phyloP scores from a whole-genome alignment of 371 early-diverging fungal genomes.

The Lichtheimia corymbifera region DNA sequence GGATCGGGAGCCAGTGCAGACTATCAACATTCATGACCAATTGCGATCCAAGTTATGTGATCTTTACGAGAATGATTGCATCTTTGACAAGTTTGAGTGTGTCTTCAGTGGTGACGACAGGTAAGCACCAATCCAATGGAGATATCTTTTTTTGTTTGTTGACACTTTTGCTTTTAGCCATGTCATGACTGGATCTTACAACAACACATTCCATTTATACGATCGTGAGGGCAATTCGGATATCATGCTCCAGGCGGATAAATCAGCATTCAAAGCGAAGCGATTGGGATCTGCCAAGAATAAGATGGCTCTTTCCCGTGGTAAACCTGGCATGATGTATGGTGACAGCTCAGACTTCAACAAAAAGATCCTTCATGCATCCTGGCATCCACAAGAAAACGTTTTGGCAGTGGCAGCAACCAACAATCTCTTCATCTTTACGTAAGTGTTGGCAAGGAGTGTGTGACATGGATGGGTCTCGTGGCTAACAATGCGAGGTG shows the following conservation, averaged over 20 bases:
- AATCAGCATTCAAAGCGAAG: slow-evolving; percentile 93
- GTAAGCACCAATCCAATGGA: slow-evolving; percentile 8
- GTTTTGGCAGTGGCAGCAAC: slow-evolving; percentile 96
- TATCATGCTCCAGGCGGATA: slow-evolving; percentile 92
- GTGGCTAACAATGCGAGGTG: neutral
- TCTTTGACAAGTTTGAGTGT: slow-evolving; percentile 98
- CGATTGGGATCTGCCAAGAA: slow-evolving; percentile 65
- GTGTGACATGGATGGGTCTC: neutral
- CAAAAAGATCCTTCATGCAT: slow-evolving; percentile 96
- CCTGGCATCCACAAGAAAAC: slow-evolving; percentile 97
- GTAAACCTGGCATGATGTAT: slow-evolving; percentile 36
- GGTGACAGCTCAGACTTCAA: slow-evolving; percentile 83
- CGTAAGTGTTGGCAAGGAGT: slow-evolving; percentile 42
- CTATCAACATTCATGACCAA: slow-evolving; percentile 91
- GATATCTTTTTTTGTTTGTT: too few species aligned
- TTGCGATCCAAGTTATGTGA: slow-evolving; percentile 92
- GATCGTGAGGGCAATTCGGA: slow-evolving; percentile 73
- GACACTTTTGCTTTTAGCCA: slow-evolving; percentile 21
- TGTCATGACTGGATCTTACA: slow-evolving; percentile 93
- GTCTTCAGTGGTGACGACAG: slow-evolving; percentile 88
- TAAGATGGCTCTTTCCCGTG: slow-evolving; percentile 29
- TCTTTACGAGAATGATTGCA: slow-evolving; percentile 96
- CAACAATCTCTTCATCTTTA: slow-evolving; percentile 96
- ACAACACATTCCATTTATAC: slow-evolving; percentile 93
- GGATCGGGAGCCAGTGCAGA: slow-evolving; percentile 88